Evolutionary conservation across 202 grass and related monocot genomes (phyloP).

Genomic region (Cymbopogon flexuosus): DNA sequence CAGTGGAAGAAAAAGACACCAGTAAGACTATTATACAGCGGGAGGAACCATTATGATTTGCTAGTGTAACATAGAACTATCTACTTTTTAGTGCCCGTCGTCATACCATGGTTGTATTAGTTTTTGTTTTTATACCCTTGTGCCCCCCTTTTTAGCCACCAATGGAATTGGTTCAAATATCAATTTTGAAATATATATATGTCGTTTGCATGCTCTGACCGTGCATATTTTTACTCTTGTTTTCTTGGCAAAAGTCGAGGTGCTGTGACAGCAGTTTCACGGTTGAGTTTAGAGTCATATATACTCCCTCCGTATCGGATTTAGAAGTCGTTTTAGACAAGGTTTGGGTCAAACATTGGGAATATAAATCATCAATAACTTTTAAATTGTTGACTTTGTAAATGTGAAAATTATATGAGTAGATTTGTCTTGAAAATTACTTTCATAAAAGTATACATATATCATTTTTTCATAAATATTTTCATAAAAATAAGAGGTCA

Average conservation of each 20-base stretch:
- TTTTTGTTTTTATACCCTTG: background rate
- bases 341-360: too few species aligned
- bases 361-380: too few species aligned
- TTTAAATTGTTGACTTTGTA: too few species aligned
- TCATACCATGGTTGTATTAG: background rate
- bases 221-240: background rate
- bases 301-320: too few species aligned
- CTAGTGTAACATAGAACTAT: constrained; percentile 43
- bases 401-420: too few species aligned
- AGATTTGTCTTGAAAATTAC: too few species aligned
- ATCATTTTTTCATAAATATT: too few species aligned
- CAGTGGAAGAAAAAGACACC: constrained; percentile 56
- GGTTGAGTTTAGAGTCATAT: background rate
- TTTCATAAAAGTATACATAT: too few species aligned
- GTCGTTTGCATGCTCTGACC: background rate
- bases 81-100: background rate
- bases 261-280: background rate
- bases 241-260: background rate
- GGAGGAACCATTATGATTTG: constrained; percentile 85
- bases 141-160: background rate
- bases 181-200: background rate
- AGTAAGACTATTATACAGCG: constrained; percentile 81
- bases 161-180: background rate
- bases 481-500: too few species aligned
- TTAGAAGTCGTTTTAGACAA: too few species aligned